Conservation (phyloP, 116 monocot species). For the Phalaenopsis hybrid region DNA sequence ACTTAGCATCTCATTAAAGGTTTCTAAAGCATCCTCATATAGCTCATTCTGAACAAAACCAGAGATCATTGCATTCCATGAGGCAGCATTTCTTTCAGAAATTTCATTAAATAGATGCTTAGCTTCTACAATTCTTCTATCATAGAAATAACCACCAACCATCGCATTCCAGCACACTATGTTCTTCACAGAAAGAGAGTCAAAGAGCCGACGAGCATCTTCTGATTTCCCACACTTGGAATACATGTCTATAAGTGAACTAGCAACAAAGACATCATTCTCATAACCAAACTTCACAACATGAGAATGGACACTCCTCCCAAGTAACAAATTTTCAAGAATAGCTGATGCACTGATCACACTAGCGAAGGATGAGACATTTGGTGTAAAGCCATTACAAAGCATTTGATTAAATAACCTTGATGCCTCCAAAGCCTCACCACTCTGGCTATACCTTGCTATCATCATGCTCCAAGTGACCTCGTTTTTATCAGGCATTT, state of each 20-base stretch:
- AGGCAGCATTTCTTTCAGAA: conserved; percentile 23
- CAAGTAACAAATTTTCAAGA: conserved; percentile 20
- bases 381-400: conserved; percentile 32
- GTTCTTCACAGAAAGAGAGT: conserved; percentile 30
- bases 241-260: conserved; percentile 56
- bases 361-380: conserved; percentile 33
- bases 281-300: conserved; percentile 32
- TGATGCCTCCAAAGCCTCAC: conserved; percentile 23
- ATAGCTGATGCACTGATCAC: conserved; percentile 38
- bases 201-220: conserved; percentile 34
- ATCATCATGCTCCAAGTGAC: conserved; percentile 55
- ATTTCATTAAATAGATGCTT: conserved; percentile 33
- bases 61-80: conserved; percentile 54
- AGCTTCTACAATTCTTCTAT: conserved; percentile 23
- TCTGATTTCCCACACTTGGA: conserved; percentile 31
- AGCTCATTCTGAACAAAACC: conserved; percentile 32
- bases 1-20: conserved; percentile 36
- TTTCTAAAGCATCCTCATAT: conserved; percentile 23
- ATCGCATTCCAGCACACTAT: conserved; percentile 54
- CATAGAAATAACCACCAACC: conserved; percentile 37
- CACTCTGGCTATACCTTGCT: conserved; percentile 42
- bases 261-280: conserved; percentile 22
- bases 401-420: conserved; percentile 36
- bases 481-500: conserved; percentile 48
- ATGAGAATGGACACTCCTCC: conserved; percentile 30